Evolutionary conservation across 148 eudicot genomes (phyloP).

Genomic region (Spergularia marina): DNA sequence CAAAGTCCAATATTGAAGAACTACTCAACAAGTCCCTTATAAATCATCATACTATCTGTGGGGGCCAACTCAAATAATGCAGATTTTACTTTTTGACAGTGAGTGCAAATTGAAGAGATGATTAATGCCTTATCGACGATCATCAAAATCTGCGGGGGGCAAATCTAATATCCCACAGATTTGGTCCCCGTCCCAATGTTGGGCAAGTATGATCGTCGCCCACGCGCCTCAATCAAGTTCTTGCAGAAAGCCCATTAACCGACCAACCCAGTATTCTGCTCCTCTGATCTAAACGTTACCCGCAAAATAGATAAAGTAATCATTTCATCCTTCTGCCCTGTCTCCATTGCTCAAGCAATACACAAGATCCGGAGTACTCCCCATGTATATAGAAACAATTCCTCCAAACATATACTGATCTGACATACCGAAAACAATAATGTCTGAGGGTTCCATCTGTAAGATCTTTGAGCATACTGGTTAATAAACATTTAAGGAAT

Average conservation of each 20-base stretch:
- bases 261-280: background rate
- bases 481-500: background rate
- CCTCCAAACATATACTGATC: background rate
- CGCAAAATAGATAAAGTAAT: too few species aligned
- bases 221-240: background rate
- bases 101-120: too few species aligned
- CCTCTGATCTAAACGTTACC: background rate
- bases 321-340: too few species aligned
- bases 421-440: background rate
- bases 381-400: background rate
- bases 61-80: background rate
- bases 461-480: background rate
- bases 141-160: too few species aligned
- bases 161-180: too few species aligned
- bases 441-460: background rate
- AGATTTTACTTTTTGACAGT: too few species aligned
- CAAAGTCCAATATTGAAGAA: background rate
- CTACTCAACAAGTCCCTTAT: background rate
- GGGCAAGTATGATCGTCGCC: background rate
- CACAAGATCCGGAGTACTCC: background rate
- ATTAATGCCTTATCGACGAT: too few species aligned
- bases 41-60: background rate
- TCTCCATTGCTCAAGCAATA: background rate
- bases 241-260: background rate
- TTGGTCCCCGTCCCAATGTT: too few species aligned